phyloP scores from a whole-genome alignment of 352 stramenopile genomes.

The Aphanomyces invadans region DNA sequence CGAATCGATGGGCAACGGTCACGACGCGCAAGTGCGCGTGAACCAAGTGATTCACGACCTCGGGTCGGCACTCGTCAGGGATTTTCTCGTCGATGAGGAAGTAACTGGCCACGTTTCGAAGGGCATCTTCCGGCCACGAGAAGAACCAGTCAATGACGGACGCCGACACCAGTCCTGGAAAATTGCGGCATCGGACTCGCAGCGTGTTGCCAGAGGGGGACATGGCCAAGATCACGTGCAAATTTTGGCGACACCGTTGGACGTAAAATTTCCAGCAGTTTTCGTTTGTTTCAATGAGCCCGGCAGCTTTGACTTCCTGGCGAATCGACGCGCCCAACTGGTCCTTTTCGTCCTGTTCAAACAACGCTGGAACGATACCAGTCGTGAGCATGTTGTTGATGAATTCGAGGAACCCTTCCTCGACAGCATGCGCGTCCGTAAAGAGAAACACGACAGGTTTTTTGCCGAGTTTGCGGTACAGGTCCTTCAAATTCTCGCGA shows the following conservation, averaged over 20 bases:
- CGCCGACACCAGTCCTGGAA: slow-evolving; percentile 88
- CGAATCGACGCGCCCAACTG: slow-evolving; percentile 70
- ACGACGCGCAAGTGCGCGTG: slow-evolving; percentile 89
- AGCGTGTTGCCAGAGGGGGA: slow-evolving; percentile 90
- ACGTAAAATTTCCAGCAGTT: slow-evolving; percentile 94
- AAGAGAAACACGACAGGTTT: slow-evolving; percentile 92
- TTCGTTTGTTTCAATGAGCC: slow-evolving; percentile 88
- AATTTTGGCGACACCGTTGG: slow-evolving; percentile 87
- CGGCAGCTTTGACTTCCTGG: slow-evolving; percentile 81
- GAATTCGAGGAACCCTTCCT: slow-evolving; percentile 95
- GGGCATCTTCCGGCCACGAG: slow-evolving; percentile 89
- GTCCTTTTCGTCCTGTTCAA: slow-evolving; percentile 90
- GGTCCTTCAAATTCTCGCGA: slow-evolving; percentile 89
- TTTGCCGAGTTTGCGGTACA: slow-evolving; percentile 86
- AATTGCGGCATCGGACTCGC: slow-evolving; percentile 90
- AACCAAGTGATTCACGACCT: slow-evolving; percentile 86
- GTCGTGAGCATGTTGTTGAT: slow-evolving; percentile 97
- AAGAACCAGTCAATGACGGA: slow-evolving; percentile 97
- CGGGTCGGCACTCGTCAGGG: slow-evolving; percentile 69
- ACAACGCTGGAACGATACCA: slow-evolving; percentile 89
- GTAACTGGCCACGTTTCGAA: slow-evolving; percentile 89
- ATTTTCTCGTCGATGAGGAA: slow-evolving; percentile 90
- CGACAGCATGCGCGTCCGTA: slow-evolving; percentile 92
- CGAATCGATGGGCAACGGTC: slow-evolving; percentile 83
- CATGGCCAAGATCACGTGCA: slow-evolving; percentile 94